phyloP scores from a whole-genome alignment of 1,284 basidiomycete genomes.

The Malassezia nana region DNA sequence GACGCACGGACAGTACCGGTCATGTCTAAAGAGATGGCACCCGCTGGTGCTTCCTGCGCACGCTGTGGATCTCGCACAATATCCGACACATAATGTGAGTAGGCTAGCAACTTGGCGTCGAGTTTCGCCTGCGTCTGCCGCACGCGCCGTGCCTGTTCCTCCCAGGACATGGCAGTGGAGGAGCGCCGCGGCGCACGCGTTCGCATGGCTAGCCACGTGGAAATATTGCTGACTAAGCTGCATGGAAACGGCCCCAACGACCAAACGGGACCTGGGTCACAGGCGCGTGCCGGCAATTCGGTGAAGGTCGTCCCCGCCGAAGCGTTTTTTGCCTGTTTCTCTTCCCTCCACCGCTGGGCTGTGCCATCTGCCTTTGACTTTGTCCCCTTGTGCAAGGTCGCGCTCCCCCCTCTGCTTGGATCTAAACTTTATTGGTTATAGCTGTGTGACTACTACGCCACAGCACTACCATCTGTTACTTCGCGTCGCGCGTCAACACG shows the following conservation, averaged over 20 bases:
- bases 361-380: background rate
- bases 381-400: background rate
- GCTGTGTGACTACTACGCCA: background rate
- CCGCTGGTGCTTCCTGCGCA: background rate
- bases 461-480: background rate
- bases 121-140: conserved; percentile 14
- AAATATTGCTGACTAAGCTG: background rate
- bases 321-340: background rate
- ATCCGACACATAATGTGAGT: conserved; percentile 11
- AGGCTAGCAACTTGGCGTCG: conserved; percentile 11
- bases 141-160: conserved; percentile 11
- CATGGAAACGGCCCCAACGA: background rate
- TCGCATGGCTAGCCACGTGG: background rate
- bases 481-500: background rate
- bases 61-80: background rate
- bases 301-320: background rate
- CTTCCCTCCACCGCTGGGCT: background rate
- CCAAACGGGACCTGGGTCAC: background rate
- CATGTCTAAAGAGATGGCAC: conserved; percentile 11
- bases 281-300: background rate
- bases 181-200: background rate
- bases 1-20: background rate
- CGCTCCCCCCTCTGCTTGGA: background rate
- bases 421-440: background rate
- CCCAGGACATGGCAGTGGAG: conserved; percentile 14